Percentiles rank a stretch among this genome's conserved stretches.
Evolutionary conservation across 768 basidiomycete genomes (phyloP).

Genomic region (Neoboletus brunneissimus): DNA sequence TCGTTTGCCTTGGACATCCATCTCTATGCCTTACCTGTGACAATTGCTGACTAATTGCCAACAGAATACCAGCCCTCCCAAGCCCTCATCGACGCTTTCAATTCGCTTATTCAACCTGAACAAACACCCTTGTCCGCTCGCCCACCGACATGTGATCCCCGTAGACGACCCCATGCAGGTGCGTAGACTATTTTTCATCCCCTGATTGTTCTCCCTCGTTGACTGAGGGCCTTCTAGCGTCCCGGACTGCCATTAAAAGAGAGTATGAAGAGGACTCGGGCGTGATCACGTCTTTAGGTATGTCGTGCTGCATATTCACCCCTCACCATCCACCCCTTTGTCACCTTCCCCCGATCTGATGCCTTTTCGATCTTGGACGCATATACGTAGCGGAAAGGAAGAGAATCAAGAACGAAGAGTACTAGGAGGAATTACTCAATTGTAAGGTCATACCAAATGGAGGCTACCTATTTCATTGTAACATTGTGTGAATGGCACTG

Average conservation of each 20-base stretch:
- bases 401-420: conserved; percentile 19
- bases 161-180: not conserved
- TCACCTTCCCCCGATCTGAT: not conserved
- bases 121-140: not conserved
- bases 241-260: conserved; percentile 7
- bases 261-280: conserved; percentile 14
- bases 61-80: conserved; percentile 15
- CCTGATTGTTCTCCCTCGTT: not conserved
- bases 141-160: not conserved
- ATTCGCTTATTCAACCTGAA: not conserved
- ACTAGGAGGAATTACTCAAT: not conserved
- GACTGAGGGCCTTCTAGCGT: not conserved
- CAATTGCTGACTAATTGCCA: not conserved
- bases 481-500: not conserved
- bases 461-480: not conserved
- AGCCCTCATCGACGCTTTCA: conserved; percentile 14
- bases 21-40: too few species aligned
- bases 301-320: not conserved
- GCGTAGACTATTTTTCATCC: not conserved
- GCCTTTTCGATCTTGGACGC: not conserved
- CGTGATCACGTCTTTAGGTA: not conserved
- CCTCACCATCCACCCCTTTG: too few species aligned
- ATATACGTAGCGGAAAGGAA: conserved; percentile 5
- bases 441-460: not conserved
- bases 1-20: not conserved